Base-by-base conservation (phyloP, 208 protist species). In the Naegleria gruberi region DNA sequence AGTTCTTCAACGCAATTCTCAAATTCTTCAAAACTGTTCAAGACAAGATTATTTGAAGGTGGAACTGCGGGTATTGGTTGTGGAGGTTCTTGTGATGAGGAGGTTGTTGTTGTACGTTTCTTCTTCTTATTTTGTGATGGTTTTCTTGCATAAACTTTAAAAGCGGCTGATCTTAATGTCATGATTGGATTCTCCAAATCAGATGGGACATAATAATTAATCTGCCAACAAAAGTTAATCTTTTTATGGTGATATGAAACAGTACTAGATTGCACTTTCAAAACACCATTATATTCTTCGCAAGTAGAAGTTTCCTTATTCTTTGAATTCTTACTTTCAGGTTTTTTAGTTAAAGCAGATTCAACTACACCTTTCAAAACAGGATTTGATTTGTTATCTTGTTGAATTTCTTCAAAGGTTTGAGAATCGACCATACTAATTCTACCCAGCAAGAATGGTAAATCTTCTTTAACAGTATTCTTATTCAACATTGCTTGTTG, bases 181-280 rank as follows among this genome's bases (percentile, higher is more conserved):
- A 86, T 12, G 19, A 86, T 51, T 26, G 82, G 42, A 51, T 51
- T 86, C 12, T 86, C 42, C 4, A 86, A 10, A 37, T 86, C 82
- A 51, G 6, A 23, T 30, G 82, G 82, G 1, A 26, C 5, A 51
- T 30, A 51, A 30, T 51, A 51, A 51, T 17, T 51, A 51, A 86
- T 86, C 42, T 86, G 42, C 82, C 82, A 86, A 86, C 82, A 86
- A n/a, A 86, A 86, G 30, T 86, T 37, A 40, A 12, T 51, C 30
- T 86, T 86, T 51, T 86, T 86, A 42, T 86, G 37, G 30, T 86
- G 42, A 51, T 86, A 51, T 37, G 43, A 30, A 7, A 44, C 5
- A 86, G 19, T 37, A 86, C n/a, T 51, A 37, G 23, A 51, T 86
- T 86, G 82, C 45, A 7, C 5, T 37, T 86, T 86, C 42, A 86